Base-by-base conservation (phyloP, 2,329 filamentous ascomycete genomes). In the Basipetospora chlamydospora region DNA sequence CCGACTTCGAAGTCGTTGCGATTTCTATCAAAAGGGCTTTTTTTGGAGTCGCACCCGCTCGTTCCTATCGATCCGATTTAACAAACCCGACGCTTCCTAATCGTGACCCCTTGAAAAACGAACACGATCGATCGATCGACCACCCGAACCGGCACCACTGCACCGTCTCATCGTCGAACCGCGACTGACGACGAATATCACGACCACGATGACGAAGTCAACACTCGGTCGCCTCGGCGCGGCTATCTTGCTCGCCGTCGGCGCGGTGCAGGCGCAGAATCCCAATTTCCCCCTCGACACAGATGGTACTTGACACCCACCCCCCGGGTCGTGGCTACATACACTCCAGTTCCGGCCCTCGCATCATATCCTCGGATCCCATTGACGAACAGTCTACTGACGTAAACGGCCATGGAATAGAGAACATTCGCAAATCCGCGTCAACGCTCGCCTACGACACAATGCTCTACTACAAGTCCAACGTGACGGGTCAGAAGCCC, bases 391-490 rank as follows among this genome's bases (percentile, higher is more conserved):
- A 13, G 13, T 11, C 26, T 25, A 12, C 21, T 34, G 32, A 25
- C 32, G 22, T 10, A 12, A 37, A 15, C 33, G 35, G 17, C 34
- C 36, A 22, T 26, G 16, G 10, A 10, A 3, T 28, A 70, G 67
- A 52, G 3, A 61, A 62, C 8, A 67, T 70, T 42, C 61, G 58
- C 30, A 35, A 53, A 3, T 58, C 64, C 0, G 63, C 67, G n/a
- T 49, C 54, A 28, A 56, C 55, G 9, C 58, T 71, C 13, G 66
- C 66, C 10, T 57, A 63, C 48, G 66, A 71, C 38, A 53, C 69
- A 12, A 62, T 70, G 52, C 46, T 57, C 11, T 64, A 63, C 46
- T 72, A 71, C 50, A 54, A 61, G 26, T 67, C 66, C 39, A 66
- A 70, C 44, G 46, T 59, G 40, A 55, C 64, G 1, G 68, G 69